Base-by-base conservation (phyloP, 139 green algal species). In the Astrephomene gubernaculifera region DNA sequence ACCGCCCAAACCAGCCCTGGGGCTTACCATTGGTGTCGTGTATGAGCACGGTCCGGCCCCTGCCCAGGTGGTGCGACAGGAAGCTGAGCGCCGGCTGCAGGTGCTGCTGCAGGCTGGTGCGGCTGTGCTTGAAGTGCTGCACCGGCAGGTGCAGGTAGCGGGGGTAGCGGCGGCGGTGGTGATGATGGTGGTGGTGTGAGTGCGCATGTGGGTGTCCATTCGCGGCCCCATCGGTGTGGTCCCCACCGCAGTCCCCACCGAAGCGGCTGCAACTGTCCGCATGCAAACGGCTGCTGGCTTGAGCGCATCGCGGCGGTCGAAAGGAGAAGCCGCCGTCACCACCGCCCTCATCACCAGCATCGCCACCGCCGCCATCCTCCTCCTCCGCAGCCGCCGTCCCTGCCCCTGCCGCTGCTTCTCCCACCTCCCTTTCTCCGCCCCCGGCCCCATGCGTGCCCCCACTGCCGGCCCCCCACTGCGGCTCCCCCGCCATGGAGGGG, bases 61-160 rank as follows among this genome's bases (percentile, higher is more conserved):
- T 31, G 6, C 7, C 17, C 1, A 94, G 82, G 65, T 95, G 90
- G 19, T 80, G 31, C 1, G 80, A 89, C 39, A 92, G 73, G 83
- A 95, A 95, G 2, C 43, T 12, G 25, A 95, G 72, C 3, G 89
- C 90, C 29, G 83, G 39, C 25, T 87, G 80, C n/a, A 94, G 88
- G 2, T 64, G 41, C 3, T 73, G 35, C 49, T 61, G 8, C 81
- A 95, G 60, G 21, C 57, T 65, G 36, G 54, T 72, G 22, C 89
- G 89, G 12, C 73, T 22, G 45, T 65, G 31, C 79, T 95, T 95
- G 73, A 43, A 60, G 60, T 71, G 39, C 53, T 81, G 25, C 24
- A 94, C 53, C 2, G 87, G 85, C 63, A 91, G 70, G 80, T 86
- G 89, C 64, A 90, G 44, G 86, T 92, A 94, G 31, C 71, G 43